phyloP scores from a whole-genome alignment of 495 filamentous ascomycete genomes.

The Pyrenula massariospora region DNA sequence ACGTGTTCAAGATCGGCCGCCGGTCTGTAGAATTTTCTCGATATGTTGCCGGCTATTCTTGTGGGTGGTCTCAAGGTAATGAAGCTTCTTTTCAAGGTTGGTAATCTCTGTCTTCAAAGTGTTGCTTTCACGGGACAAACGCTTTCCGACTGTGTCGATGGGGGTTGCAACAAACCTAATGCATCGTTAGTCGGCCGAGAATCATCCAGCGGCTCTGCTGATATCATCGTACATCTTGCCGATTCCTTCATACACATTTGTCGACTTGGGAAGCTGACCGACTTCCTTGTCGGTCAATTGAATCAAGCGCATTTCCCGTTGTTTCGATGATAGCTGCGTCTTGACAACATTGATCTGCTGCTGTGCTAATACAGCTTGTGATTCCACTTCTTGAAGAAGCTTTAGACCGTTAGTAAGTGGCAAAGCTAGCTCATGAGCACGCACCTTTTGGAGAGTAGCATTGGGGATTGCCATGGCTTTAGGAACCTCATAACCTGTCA shows the following conservation, averaged over 20 bases:
- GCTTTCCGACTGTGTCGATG: slow-evolving; percentile 59
- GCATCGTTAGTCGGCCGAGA: background rate
- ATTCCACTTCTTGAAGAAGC: slow-evolving; percentile 90
- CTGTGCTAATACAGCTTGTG: slow-evolving; percentile 73
- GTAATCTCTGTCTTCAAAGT: slow-evolving; percentile 66
- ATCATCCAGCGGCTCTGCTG: background rate
- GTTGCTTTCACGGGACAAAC: slow-evolving; percentile 62
- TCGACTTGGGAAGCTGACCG: slow-evolving; percentile 60
- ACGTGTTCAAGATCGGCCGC: slow-evolving; percentile 22
- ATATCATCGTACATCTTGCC: slow-evolving; percentile 69
- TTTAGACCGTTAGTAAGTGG: slow-evolving; percentile 21
- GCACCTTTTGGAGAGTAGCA: slow-evolving; percentile 86
- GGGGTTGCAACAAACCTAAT: slow-evolving; percentile 76
- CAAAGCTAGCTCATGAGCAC: background rate
- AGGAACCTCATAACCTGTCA: too few relatives aligned
- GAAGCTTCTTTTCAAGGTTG: slow-evolving; percentile 75
- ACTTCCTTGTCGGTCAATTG: slow-evolving; percentile 82
- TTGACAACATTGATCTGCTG: slow-evolving; percentile 86
- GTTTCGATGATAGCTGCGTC: slow-evolving; percentile 73
- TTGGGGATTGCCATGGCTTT: slow-evolving; percentile 87
- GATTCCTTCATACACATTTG: slow-evolving; percentile 84
- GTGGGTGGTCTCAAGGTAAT: slow-evolving; percentile 88
- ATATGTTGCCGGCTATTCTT: slow-evolving; percentile 87
- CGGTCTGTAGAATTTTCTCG: slow-evolving; percentile 66
- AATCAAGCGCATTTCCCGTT: slow-evolving; percentile 77